Percentiles rank a stretch among this genome's conserved stretches.
Conservation (phyloP, 2,329 filamentous ascomycete species). For the Hirsutella rhossiliensis region DNA sequence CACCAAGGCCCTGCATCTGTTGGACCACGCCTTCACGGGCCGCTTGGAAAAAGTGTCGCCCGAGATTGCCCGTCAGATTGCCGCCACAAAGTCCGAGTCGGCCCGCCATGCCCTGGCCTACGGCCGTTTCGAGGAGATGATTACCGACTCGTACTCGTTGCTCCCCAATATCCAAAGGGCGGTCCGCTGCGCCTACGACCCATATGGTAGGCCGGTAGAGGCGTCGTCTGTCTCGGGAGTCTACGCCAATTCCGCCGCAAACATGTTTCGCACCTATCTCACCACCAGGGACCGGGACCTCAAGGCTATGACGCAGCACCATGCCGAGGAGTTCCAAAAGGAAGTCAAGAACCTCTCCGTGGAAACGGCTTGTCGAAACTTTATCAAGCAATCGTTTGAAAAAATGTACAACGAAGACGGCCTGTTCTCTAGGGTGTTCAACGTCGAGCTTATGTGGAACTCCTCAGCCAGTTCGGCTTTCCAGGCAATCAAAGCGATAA, state of each 20-base stretch:
- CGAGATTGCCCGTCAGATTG: constrained; percentile 43
- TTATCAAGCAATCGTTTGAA: constrained; percentile 48
- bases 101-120: constrained; percentile 48
- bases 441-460: constrained; percentile 41
- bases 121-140: constrained; percentile 46
- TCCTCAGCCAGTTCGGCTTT: constrained; percentile 37
- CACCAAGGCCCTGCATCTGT: constrained; percentile 49
- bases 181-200: constrained; percentile 38
- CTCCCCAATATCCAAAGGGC: constrained; percentile 44
- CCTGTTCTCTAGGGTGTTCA: constrained; percentile 43
- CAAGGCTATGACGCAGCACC: constrained; percentile 38
- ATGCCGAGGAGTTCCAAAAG: constrained; percentile 40
- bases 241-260: constrained; percentile 41
- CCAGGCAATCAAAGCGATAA: constrained; percentile 33
- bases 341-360: constrained; percentile 35
- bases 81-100: constrained; percentile 43
- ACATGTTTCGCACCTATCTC: constrained; percentile 41
- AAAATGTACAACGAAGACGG: constrained; percentile 41
- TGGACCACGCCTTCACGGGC: constrained; percentile 44
- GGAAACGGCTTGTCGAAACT: constrained; percentile 45
- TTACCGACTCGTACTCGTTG: constrained; percentile 42
- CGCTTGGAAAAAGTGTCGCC: constrained; percentile 39
- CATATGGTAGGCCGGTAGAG: constrained; percentile 32
- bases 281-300: constrained; percentile 40
- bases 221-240: constrained; percentile 33